phyloP scores from a whole-genome alignment of 2,329 filamentous ascomycete species.

The Hypocrella siamensis region DNA sequence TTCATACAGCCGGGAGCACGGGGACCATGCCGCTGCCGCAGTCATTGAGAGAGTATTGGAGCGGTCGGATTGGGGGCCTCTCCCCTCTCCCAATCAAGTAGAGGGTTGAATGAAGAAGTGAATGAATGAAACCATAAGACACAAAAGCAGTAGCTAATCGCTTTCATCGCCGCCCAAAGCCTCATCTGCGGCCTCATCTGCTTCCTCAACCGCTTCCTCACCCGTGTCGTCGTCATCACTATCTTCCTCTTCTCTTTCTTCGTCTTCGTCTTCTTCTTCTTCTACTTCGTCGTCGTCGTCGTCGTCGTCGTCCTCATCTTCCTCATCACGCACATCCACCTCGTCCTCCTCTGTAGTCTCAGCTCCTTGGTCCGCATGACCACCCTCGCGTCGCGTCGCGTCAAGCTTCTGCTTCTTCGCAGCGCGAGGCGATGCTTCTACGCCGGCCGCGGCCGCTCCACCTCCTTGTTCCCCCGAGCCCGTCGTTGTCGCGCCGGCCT shows the following conservation, averaged over 20 bases:
- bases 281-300: constrained; percentile 22
- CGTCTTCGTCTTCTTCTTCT: constrained; percentile 19
- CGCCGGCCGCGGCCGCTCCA: too few relatives aligned
- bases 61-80: too few relatives aligned
- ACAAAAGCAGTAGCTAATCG: constrained; percentile 15
- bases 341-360: constrained; percentile 16
- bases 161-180: constrained; percentile 47
- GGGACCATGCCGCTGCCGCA: too few relatives aligned
- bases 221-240: constrained; percentile 24
- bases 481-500: too few relatives aligned
- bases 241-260: constrained; percentile 30
- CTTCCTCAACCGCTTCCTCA: constrained; percentile 26
- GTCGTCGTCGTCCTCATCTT: constrained; percentile 1
- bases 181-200: constrained; percentile 39
- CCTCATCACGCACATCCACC: constrained; percentile 16
- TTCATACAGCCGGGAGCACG: too few relatives aligned
- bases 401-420: constrained; percentile 29
- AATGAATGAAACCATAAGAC: too few relatives aligned
- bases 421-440: constrained; percentile 15
- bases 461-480: constrained; percentile 9
- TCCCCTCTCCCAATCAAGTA: too few relatives aligned
- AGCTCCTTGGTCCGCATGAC: constrained; percentile 9
- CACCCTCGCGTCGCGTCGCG: constrained; percentile 3
- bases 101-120: too few relatives aligned
- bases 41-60: too few relatives aligned